phyloP scores from a whole-genome alignment of 108 stramenopile species.

The Epithemia pelagica region DNA sequence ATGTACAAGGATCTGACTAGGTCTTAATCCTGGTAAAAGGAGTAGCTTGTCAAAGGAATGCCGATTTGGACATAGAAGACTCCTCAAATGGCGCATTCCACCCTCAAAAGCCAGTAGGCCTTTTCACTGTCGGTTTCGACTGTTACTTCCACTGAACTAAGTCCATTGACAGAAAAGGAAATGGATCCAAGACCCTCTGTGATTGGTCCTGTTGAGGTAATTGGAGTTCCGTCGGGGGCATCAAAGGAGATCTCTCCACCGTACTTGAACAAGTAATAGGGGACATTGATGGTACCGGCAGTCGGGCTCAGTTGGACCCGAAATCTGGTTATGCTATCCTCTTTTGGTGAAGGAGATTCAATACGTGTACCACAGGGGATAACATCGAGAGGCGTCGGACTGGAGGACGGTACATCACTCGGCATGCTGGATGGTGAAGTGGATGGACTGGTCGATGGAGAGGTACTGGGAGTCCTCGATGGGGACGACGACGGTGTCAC shows the following conservation, averaged over 20 bases:
- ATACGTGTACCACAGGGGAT: not conserved
- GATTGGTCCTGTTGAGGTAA: not conserved
- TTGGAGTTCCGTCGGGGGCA: not conserved
- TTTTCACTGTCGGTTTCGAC: not conserved
- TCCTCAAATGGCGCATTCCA: not conserved
- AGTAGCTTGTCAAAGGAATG: not conserved
- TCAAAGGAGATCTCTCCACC: not conserved
- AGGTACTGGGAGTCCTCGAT: not conserved
- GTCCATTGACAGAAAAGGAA: not conserved
- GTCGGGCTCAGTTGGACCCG: not conserved
- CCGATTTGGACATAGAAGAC: not conserved
- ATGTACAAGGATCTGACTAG: not conserved
- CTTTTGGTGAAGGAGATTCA: not conserved
- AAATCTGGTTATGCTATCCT: not conserved
- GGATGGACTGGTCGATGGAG: not conserved
- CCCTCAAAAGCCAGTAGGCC: not conserved
- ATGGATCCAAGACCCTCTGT: not conserved
- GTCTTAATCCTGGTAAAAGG: not conserved
- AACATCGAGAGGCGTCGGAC: not conserved
- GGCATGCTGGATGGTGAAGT: not conserved
- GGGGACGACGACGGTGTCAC: not conserved
- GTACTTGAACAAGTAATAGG: not conserved
- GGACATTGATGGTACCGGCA: not conserved
- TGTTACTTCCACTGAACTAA: not conserved
- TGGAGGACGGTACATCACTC: not conserved